A percentile compares a stretch with the other conserved stretches of the same genome.
phyloP scores from a whole-genome alignment of 805 yeast species.

The Suhomyces canberraensis region DNA sequence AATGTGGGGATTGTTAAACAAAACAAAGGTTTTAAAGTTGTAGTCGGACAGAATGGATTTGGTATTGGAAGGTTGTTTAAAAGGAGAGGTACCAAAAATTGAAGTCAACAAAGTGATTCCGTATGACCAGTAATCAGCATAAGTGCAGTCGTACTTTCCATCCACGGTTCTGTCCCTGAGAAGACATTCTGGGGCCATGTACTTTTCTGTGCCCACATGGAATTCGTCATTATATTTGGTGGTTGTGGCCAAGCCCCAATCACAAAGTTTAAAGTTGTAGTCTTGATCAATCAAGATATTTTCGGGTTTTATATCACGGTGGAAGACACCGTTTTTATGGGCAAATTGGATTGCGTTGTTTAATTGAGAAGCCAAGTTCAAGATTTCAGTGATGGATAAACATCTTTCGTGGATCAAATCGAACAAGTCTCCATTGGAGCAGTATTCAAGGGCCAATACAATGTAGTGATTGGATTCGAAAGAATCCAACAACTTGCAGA shows the following conservation, averaged over 20 bases:
- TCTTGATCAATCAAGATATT: conserved; percentile 51
- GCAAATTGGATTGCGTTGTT: conserved; percentile 50
- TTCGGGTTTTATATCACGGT: conserved; percentile 58
- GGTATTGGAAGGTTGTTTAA: conserved; percentile 24
- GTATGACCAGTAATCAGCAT: conserved; percentile 54
- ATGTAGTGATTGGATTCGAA: conserved; percentile 53
- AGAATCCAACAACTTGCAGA: conserved; percentile 56
- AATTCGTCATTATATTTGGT: conserved; percentile 25
- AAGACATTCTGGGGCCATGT: conserved; percentile 55
- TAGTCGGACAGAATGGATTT: conserved; percentile 29
- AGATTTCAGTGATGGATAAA: conserved; percentile 10
- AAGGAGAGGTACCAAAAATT: conserved; percentile 52
- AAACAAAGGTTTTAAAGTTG: conserved; percentile 43
- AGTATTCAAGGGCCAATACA: conserved; percentile 63
- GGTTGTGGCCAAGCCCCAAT: conserved; percentile 50
- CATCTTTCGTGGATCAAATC: conserved; percentile 44
- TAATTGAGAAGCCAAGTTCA: conserved; percentile 41
- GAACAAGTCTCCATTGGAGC: conserved; percentile 64
- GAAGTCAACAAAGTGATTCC: conserved; percentile 50
- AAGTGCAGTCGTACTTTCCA: conserved; percentile 35
- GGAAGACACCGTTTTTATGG: conserved; percentile 56
- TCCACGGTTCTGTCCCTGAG: conserved; percentile 12
- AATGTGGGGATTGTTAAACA: conserved; percentile 34
- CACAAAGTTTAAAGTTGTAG: conserved; percentile 55
- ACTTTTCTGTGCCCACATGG: conserved; percentile 56